phyloP scores from a whole-genome alignment of 768 basidiomycete species.

The Exsudoporus frostii region DNA sequence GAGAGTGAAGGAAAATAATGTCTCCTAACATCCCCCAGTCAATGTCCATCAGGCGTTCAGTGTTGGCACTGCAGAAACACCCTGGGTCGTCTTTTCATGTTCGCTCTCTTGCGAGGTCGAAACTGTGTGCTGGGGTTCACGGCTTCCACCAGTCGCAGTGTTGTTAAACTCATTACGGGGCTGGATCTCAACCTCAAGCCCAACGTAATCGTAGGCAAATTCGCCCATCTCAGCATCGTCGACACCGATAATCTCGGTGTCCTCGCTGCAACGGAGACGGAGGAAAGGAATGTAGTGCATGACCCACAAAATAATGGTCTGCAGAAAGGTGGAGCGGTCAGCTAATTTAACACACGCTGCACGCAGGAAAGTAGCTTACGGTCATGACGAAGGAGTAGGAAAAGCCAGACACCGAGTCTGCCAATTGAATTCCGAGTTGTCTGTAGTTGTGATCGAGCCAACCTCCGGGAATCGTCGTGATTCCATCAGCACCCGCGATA shows the following conservation, averaged over 20 bases:
- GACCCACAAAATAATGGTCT: slow-evolving; percentile 81
- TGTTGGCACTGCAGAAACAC: neutral
- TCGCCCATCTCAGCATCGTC: slow-evolving; percentile 92
- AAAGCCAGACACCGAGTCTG: slow-evolving; percentile 64
- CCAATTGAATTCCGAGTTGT: slow-evolving; percentile 85
- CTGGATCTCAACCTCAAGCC: slow-evolving; percentile 53
- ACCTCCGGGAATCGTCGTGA: slow-evolving; percentile 65
- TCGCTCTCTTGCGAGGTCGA: slow-evolving; percentile 29
- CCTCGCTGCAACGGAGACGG: slow-evolving; percentile 62
- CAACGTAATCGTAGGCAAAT: slow-evolving; percentile 85
- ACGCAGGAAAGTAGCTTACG: slow-evolving; percentile 38
- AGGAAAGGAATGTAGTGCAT: slow-evolving; percentile 88
- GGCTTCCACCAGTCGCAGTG: slow-evolving; percentile 27
- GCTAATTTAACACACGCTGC: neutral
- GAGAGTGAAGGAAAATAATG: neutral
- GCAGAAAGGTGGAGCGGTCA: neutral
- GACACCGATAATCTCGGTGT: slow-evolving; percentile 76
- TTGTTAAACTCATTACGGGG: slow-evolving; percentile 31
- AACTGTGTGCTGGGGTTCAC: slow-evolving; percentile 33
- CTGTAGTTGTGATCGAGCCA: slow-evolving; percentile 83
- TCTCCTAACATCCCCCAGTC: neutral
- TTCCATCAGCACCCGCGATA: slow-evolving; percentile 79
- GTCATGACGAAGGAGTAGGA: slow-evolving; percentile 76
- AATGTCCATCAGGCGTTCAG: neutral
- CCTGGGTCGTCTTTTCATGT: slow-evolving; percentile 21